Evolutionary conservation across 495 filamentous ascomycete species (phyloP).

Genomic region (Tuber umbilicatum): DNA sequence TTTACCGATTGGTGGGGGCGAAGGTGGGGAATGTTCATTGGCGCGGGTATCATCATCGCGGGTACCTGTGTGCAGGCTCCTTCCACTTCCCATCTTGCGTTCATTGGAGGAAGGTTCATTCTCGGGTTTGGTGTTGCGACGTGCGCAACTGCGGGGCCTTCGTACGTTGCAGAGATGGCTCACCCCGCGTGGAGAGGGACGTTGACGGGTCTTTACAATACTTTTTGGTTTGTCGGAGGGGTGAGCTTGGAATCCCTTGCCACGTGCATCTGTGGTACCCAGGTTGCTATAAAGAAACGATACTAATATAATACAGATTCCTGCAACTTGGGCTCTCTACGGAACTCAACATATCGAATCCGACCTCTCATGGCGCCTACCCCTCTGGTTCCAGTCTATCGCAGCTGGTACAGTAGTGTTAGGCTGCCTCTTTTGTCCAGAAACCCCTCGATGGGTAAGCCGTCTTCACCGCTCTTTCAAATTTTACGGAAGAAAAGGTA

Average conservation of each 20-base stretch:
- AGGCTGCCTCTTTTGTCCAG: slow-evolving; percentile 39
- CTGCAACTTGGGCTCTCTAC: slow-evolving; percentile 40
- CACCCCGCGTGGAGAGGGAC: slow-evolving; percentile 65
- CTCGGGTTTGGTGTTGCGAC: slow-evolving; percentile 68
- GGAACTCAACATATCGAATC: slow-evolving; percentile 33
- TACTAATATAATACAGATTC: slow-evolving; percentile 25
- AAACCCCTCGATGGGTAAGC: slow-evolving; percentile 43
- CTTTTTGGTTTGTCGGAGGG: slow-evolving; percentile 47
- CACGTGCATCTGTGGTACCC: neutral
- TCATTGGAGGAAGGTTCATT: slow-evolving; percentile 70
- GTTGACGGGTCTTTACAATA: slow-evolving; percentile 57
- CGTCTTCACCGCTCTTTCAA: neutral
- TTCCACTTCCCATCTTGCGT: slow-evolving; percentile 49
- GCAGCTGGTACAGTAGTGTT: slow-evolving; percentile 44
- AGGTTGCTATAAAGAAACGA: neutral
- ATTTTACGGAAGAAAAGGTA: slow-evolving; percentile 6
- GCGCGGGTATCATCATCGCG: slow-evolving; percentile 50
- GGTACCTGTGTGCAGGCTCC: slow-evolving; percentile 51
- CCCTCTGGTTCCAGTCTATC: slow-evolving; percentile 53
- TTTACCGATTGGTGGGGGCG: slow-evolving; percentile 48
- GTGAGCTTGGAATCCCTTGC: slow-evolving; percentile 13
- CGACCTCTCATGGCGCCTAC: slow-evolving; percentile 53
- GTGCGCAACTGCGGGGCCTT: slow-evolving; percentile 61
- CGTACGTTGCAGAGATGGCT: slow-evolving; percentile 67
- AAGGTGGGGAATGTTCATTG: slow-evolving; percentile 53